Conservation (phyloP, 192 early-diverging fungal genomes). For the Gaertneriomyces semiglobifer region DNA sequence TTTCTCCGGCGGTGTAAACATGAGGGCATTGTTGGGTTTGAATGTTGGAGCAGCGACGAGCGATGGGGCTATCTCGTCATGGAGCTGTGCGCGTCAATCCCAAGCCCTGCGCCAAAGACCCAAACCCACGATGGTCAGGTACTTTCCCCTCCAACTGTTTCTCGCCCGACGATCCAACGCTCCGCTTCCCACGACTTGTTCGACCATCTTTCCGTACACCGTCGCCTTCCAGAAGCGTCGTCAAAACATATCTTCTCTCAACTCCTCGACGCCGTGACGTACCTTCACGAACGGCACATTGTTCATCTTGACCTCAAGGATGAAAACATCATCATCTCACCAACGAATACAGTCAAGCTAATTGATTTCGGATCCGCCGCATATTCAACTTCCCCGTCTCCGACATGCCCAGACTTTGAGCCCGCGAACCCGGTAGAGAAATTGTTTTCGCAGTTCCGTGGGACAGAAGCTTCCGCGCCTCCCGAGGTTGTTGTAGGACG, state of each 20-base stretch:
- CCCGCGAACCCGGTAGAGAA: slow-evolving; percentile 12
- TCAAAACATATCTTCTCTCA: slow-evolving; percentile 68
- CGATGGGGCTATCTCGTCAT: slow-evolving; percentile 43
- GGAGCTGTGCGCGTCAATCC: slow-evolving; percentile 25
- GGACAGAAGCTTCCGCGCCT: slow-evolving; percentile 55
- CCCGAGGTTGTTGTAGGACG: slow-evolving; percentile 64
- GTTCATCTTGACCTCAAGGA: slow-evolving; percentile 83
- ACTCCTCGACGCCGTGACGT: slow-evolving; percentile 61
- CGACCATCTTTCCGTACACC: slow-evolving; percentile 31
- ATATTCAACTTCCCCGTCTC: too few relatives aligned
- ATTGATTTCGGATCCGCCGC: slow-evolving; percentile 69
- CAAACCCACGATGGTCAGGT: too few relatives aligned
- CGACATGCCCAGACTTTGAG: slow-evolving; percentile 9
- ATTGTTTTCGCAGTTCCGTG: slow-evolving; percentile 45
- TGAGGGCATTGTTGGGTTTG: slow-evolving; percentile 60
- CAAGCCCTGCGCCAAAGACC: too few relatives aligned
- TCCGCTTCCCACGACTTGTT: too few relatives aligned
- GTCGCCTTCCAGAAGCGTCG: slow-evolving; percentile 58
- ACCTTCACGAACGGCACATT: slow-evolving; percentile 60
- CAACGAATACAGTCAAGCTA: slow-evolving; percentile 43
- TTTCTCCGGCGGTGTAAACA: slow-evolving; percentile 42
- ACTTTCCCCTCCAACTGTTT: too few relatives aligned
- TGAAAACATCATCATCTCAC: slow-evolving; percentile 56
- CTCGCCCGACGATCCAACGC: too few relatives aligned
- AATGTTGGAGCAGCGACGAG: slow-evolving; percentile 45